Percentiles rank a stretch among this genome's conserved stretches.
Evolutionary conservation across 441 rosid genomes (phyloP).

Genomic region (Omphalea diandra): DNA sequence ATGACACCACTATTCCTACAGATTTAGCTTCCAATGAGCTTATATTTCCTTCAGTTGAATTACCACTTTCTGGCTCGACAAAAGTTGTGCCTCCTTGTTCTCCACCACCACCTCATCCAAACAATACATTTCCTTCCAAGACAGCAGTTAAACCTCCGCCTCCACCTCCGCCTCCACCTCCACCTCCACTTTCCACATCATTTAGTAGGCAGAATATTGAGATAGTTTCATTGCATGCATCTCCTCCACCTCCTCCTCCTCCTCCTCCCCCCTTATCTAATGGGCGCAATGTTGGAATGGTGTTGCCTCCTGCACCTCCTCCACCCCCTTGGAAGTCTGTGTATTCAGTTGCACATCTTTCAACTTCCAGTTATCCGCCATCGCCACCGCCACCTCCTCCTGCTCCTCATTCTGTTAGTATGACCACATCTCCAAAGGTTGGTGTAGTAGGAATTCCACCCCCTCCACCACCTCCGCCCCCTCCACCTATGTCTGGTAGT

Average conservation of each 20-base stretch:
- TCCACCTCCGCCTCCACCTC: slow-evolving; percentile 30
- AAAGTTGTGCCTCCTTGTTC: slow-evolving; percentile 31
- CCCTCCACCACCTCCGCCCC: slow-evolving; percentile 29
- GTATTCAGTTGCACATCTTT: slow-evolving; percentile 28
- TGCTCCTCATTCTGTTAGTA: slow-evolving; percentile 13
- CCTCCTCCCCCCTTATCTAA: slow-evolving; percentile 28
- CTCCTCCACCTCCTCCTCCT: slow-evolving; percentile 18
- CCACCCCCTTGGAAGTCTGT: slow-evolving; percentile 46
- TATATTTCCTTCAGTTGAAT: slow-evolving; percentile 35
- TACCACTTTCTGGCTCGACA: slow-evolving; percentile 34
- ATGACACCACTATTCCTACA: slow-evolving; percentile 30
- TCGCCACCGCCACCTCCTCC: slow-evolving; percentile 21
- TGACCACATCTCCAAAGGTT: slow-evolving; percentile 19
- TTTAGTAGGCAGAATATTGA: slow-evolving; percentile 21
- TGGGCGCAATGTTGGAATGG: slow-evolving; percentile 29
- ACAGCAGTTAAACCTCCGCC: slow-evolving; percentile 6
- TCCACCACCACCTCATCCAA: slow-evolving; percentile 17
- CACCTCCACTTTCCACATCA: slow-evolving; percentile 11
- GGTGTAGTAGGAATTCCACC: slow-evolving; percentile 20
- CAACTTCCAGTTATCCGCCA: slow-evolving; percentile 17
- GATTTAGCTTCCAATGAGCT: slow-evolving; percentile 41
- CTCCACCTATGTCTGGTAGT: slow-evolving; percentile 17
- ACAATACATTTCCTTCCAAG: not conserved
- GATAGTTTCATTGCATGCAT: slow-evolving; percentile 15
- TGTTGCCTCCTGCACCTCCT: slow-evolving; percentile 35